Percentiles rank a stretch among this genome's conserved stretches.
phyloP scores from a whole-genome alignment of 208 protist species.

The Crithidia bombi region DNA sequence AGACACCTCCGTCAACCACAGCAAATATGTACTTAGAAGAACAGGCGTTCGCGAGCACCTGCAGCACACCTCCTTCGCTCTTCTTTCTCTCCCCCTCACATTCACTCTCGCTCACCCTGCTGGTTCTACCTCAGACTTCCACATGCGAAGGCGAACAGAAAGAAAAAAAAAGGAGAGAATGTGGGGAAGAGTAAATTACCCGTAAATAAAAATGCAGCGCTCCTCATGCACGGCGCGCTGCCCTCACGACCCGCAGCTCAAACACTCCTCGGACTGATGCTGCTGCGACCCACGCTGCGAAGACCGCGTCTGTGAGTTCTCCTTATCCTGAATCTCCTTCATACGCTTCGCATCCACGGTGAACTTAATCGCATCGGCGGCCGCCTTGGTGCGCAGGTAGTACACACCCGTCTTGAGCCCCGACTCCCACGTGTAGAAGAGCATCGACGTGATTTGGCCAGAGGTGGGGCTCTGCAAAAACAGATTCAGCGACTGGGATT shows the following conservation, averaged over 20 bases:
- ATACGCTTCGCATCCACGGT: constrained; percentile 95
- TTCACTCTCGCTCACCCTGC: neutral
- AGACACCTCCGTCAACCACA: too few relatives aligned
- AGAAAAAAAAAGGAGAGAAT: constrained; percentile 20
- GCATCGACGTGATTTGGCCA: constrained; percentile 98
- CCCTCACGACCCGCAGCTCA: constrained; percentile 85
- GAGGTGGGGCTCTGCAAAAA: constrained; percentile 96
- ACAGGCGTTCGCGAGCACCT: too few relatives aligned
- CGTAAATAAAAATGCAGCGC: too few relatives aligned
- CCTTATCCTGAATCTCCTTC: constrained; percentile 68
- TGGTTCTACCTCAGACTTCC: too few relatives aligned
- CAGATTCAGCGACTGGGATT: constrained; percentile 99
- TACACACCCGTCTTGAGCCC: constrained; percentile 99
- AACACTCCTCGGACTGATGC: constrained; percentile 77
- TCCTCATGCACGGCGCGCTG: neutral
- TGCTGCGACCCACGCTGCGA: constrained; percentile 22
- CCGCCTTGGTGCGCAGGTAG: constrained; percentile 97
- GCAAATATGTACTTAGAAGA: too few relatives aligned
- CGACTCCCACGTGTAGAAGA: constrained; percentile 99
- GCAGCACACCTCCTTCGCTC: neutral
- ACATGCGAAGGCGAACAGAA: neutral
- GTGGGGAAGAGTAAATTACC: constrained; percentile 13
- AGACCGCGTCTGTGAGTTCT: constrained; percentile 14
- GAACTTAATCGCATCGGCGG: constrained; percentile 99
- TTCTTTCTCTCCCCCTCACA: neutral